phyloP scores from a whole-genome alignment of 257 asterid species.

The Solanum sitiens region DNA sequence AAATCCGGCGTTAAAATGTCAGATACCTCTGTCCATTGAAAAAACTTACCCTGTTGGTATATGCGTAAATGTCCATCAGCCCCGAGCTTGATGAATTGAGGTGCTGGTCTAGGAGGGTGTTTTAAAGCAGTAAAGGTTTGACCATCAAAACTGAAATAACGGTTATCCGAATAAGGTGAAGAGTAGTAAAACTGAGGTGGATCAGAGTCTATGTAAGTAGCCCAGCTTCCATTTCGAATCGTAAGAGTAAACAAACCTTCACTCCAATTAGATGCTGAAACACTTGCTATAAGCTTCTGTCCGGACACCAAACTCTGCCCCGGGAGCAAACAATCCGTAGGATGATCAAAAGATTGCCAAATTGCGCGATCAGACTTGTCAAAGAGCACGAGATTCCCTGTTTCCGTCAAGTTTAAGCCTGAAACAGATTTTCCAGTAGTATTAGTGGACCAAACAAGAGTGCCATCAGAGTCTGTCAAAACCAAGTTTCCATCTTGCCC shows the following conservation, averaged over 20 bases:
- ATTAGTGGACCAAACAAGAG: constrained; percentile 2
- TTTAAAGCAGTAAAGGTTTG: background rate
- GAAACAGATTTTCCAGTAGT: background rate
- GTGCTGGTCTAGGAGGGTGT: background rate
- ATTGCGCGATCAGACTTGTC: fast-evolving
- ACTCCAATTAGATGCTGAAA: background rate
- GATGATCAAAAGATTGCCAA: constrained; percentile 12
- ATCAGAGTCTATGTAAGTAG: background rate
- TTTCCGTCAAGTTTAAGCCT: background rate
- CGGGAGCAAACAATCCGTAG: background rate
- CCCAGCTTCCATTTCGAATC: background rate
- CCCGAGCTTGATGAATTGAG: background rate
- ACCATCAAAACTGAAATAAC: background rate
- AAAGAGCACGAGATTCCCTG: background rate
- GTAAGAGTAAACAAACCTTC: background rate
- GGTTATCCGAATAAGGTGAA: background rate
- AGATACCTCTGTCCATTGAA: background rate
- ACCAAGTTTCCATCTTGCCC: constrained; percentile 3
- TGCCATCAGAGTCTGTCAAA: background rate
- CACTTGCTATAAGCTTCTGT: background rate
- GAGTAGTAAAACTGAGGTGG: background rate
- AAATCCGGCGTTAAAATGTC: background rate
- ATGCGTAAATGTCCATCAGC: background rate
- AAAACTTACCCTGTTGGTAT: background rate
- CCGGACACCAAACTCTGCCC: background rate